Conservation (phyloP, 2,329 filamentous ascomycete species). For the Aureobasidium sp. region DNA sequence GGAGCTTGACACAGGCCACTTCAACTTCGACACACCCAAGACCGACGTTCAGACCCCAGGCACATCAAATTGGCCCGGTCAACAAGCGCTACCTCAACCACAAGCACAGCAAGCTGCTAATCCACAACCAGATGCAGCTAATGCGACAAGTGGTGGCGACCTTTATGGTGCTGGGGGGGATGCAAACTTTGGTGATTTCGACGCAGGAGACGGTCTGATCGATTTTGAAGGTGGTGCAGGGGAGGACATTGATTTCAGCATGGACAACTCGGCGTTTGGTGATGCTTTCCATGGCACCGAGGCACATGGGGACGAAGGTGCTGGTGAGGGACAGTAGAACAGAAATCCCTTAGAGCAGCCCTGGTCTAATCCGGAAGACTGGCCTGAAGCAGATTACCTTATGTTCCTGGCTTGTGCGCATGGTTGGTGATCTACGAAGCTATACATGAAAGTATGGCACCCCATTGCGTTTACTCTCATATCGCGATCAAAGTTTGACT, state of each 20-base stretch:
- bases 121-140: constrained; percentile 12
- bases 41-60: constrained; percentile 4
- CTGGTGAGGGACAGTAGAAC: constrained; percentile 17
- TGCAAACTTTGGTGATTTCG: constrained; percentile 48
- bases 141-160: constrained; percentile 31
- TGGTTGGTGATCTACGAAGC: no score
- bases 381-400: no score
- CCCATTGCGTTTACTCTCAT: no score
- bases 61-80: constrained; percentile 5
- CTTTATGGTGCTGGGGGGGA: constrained; percentile 29
- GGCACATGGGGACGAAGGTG: constrained; percentile 9
- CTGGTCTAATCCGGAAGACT: no score
- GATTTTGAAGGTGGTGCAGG: constrained; percentile 39
- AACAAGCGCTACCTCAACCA: constrained; percentile 1
- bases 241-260: constrained; percentile 56
- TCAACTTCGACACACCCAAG: constrained; percentile 13
- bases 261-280: constrained; percentile 76
- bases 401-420: no score
- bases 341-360: neutral
- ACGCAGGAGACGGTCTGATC: constrained; percentile 42
- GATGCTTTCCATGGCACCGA: constrained; percentile 66
- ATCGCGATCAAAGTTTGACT: no score
- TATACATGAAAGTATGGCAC: no score
- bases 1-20: constrained; percentile 17
- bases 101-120: constrained; percentile 13